Percentiles rank a stretch among this genome's conserved stretches.
These are phyloP conservation scores for Fusarium floridanum DNA, from an alignment of 2,329 filamentous ascomycete genomes.

Conservation along the genomic window DNA sequence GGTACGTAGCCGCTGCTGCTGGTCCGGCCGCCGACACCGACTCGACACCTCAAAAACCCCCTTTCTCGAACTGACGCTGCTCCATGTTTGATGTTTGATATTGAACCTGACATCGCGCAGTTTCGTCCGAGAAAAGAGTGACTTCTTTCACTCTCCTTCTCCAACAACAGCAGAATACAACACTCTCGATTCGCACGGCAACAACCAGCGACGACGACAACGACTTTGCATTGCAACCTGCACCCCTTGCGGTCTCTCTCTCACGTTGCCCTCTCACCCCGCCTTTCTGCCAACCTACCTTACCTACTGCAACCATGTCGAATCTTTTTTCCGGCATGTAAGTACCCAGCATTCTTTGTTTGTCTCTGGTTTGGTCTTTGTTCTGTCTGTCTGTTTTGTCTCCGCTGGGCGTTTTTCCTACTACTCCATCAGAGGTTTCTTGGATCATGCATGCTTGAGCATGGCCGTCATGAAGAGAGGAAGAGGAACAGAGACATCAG, in stretches of 20 bases:
- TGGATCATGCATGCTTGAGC: not conserved
- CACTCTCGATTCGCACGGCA: slow-evolving; percentile 8
- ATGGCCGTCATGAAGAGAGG: not conserved
- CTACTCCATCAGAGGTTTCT: not conserved
- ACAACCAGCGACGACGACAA: not conserved
- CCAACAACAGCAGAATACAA: slow-evolving; percentile 1
- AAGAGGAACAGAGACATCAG: slow-evolving; percentile 1
- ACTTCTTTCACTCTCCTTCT: not conserved
- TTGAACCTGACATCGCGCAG: slow-evolving; percentile 34
- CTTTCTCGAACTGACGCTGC: slow-evolving; percentile 43
- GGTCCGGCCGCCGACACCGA: slow-evolving; percentile 29
- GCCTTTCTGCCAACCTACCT: slow-evolving; percentile 24
- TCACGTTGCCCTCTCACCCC: slow-evolving; percentile 39
- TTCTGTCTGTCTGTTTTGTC: not conserved
- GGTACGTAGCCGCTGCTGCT: slow-evolving; percentile 41
- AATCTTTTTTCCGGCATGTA: slow-evolving; percentile 74
- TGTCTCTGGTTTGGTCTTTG: slow-evolving; percentile 3
- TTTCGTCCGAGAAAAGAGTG: slow-evolving; percentile 5
- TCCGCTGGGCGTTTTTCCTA: not conserved
- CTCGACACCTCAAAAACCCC: slow-evolving; percentile 45
- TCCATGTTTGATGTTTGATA: slow-evolving; percentile 35
- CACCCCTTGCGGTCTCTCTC: slow-evolving; percentile 34
- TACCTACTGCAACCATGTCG: slow-evolving; percentile 60
- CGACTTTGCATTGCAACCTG: slow-evolving; percentile 18
- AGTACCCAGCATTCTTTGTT: slow-evolving; percentile 52